Base-by-base conservation (phyloP, 83 land plant species). In the Picea engelmannii region DNA sequence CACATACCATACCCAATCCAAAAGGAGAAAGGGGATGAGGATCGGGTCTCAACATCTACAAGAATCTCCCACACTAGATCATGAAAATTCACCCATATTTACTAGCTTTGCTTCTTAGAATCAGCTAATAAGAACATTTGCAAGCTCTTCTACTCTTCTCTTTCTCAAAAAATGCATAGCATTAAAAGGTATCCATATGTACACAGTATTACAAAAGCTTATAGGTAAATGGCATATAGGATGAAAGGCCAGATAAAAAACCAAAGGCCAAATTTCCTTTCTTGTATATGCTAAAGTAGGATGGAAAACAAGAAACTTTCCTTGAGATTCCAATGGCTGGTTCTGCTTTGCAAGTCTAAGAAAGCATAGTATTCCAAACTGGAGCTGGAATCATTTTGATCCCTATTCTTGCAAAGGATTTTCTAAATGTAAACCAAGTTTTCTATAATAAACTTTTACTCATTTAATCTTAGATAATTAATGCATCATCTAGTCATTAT, bases 401-500 rank as follows among this genome's bases (percentile, higher is more conserved):
- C 23, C 59, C 52, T 7, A n/a, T 47, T 38, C 76, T 71, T 71
- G 11, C 12, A 71, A 71, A 71, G 55, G 52, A 21, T 42, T 9
- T 42, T 40, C 6, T n/a, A 71, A 20, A 40, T 40, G 20, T 71
- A 38, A 71, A 71, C 12, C 20, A 67, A 13, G 40, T 40, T 17
- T 71, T 71, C 49, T 40, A 42, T 20, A 71, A 18, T 3, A 20
- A 27, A 20, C 5, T 16, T 3, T 40, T 70, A 70, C 49, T 6
- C 21, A 40, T 70, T 55, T 38, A 40, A 20, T 1, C 11, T 70
- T 4, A 70, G 21, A 70, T 38, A 18, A 71, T 55, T 2, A 13
- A 55, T 40, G 76, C 49, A 71, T 71, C 52, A 71, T 71, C 27
- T 44, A n/a, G 13, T 71, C 24, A 44, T 71, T 69, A 40, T n/a